phyloP scores from a whole-genome alignment of 1,284 basidiomycete species.

The Leccinum solheimii region DNA sequence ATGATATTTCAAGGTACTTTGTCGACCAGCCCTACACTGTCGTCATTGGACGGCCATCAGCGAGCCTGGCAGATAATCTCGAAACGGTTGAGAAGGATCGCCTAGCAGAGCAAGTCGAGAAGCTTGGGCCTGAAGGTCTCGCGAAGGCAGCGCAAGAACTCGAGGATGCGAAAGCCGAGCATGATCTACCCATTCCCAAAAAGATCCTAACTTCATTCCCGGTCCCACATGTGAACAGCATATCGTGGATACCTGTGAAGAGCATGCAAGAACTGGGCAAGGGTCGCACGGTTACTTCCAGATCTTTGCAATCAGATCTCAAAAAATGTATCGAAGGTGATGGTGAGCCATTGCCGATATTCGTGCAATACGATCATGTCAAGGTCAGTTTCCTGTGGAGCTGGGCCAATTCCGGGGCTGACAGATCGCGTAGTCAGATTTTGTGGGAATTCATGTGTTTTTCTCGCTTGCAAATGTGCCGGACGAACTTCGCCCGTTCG shows the following conservation, averaged over 20 bases:
- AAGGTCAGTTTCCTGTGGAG: slow-evolving; percentile 49
- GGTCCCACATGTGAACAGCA: slow-evolving; percentile 84
- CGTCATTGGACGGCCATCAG: slow-evolving; percentile 87
- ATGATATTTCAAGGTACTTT: slow-evolving; percentile 61
- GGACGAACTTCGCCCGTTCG: slow-evolving; percentile 74
- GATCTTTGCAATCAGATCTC: slow-evolving; percentile 42
- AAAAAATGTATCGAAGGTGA: slow-evolving; percentile 73
- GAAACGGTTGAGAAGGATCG: slow-evolving; percentile 83
- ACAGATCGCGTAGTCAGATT: slow-evolving; percentile 73
- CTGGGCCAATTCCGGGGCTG: slow-evolving; percentile 8
- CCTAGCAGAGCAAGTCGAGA: slow-evolving; percentile 66
- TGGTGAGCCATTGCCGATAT: slow-evolving; percentile 75
- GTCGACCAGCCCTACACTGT: slow-evolving; percentile 71
- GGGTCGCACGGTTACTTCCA: slow-evolving; percentile 38
- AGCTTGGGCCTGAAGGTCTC: slow-evolving; percentile 82
- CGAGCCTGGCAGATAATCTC: slow-evolving; percentile 78
- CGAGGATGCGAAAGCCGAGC: slow-evolving; percentile 83
- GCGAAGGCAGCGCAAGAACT: slow-evolving; percentile 69
- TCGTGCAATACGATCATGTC: slow-evolving; percentile 89
- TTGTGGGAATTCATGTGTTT: slow-evolving; percentile 80
- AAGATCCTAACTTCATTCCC: slow-evolving; percentile 84
- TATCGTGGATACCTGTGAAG: slow-evolving; percentile 94
- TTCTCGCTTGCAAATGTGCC: slow-evolving; percentile 77
- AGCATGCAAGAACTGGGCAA: slow-evolving; percentile 67
- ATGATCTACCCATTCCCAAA: slow-evolving; percentile 81